Evolutionary conservation across 805 yeast genomes (phyloP).

Genomic region (Pichia eremophila): DNA sequence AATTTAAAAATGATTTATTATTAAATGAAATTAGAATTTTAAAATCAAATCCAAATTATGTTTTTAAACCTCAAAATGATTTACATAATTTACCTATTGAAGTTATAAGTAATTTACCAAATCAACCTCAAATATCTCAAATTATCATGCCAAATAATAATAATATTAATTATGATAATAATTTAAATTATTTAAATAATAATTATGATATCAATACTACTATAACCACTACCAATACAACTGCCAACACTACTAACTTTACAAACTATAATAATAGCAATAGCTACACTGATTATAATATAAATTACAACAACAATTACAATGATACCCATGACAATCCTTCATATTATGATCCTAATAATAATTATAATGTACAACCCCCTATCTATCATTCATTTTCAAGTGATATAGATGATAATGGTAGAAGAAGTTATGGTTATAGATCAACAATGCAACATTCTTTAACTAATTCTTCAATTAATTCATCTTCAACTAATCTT

Average conservation of each 20-base stretch:
- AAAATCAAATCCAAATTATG: constrained; percentile 2
- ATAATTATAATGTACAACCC: not conserved
- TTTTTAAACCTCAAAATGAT: constrained; percentile 1
- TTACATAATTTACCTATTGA: constrained; percentile 6
- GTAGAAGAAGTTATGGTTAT: not conserved
- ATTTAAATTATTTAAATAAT: not conserved
- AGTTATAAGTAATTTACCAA: constrained; percentile 3
- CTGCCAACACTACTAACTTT: too few species aligned
- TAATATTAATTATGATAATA: not conserved
- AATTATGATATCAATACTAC: not conserved
- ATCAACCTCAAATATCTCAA: constrained; percentile 3
- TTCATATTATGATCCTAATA: not conserved
- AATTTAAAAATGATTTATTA: constrained; percentile 45
- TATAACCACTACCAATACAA: too few species aligned
- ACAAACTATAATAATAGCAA: not conserved
- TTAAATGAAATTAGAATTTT: constrained; percentile 38
- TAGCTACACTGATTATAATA: too few species aligned
- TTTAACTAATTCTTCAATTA: not conserved
- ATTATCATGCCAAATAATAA: not conserved
- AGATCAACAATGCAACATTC: not conserved
- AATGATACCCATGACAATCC: too few species aligned
- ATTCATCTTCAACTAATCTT: too few species aligned
- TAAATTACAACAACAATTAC: too few species aligned
- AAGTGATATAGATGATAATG: not conserved
- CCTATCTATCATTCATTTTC: not conserved